Evolutionary conservation across 306 rosid species (phyloP).

Genomic region (Quercus alba): DNA sequence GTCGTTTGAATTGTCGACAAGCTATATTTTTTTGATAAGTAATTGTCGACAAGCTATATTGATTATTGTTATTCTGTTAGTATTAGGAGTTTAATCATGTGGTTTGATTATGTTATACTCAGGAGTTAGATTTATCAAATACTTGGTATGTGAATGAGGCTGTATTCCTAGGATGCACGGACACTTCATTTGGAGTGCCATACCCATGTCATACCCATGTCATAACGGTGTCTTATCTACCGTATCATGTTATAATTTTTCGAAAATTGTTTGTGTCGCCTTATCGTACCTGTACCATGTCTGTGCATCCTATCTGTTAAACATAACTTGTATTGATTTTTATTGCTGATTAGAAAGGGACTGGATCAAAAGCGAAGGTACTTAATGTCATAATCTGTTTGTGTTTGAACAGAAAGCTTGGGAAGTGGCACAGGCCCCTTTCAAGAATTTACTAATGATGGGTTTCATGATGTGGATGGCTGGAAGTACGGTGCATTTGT

Average conservation of each 20-base stretch:
- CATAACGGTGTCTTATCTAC: no score
- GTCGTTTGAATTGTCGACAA: no score
- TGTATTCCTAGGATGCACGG: no score
- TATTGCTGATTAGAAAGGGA: background rate
- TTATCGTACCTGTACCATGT: no score
- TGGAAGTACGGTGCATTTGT: slow-evolving; percentile 91
- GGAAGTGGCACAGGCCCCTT: slow-evolving; percentile 99
- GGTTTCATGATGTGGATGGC: slow-evolving; percentile 99
- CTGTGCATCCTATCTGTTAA: background rate
- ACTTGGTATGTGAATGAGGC: background rate
- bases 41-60: no score
- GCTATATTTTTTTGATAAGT: no score
- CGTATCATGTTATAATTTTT: no score
- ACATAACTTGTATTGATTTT: background rate
- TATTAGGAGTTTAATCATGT: no score
- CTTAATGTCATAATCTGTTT: slow-evolving; percentile 6
- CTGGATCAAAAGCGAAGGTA: background rate
- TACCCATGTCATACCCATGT: no score
- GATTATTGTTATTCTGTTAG: no score
- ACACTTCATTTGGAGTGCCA: no score
- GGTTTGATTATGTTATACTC: background rate
- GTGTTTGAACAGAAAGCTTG: slow-evolving; percentile 82
- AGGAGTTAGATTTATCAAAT: background rate
- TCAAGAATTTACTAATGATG: slow-evolving; percentile 98
- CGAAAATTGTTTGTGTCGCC: no score